A percentile compares a stretch with the other conserved stretches of the same genome.
These are phyloP conservation scores for Prunus mongolica DNA, from an alignment of 306 rosid species.

Conservation along the genomic window DNA sequence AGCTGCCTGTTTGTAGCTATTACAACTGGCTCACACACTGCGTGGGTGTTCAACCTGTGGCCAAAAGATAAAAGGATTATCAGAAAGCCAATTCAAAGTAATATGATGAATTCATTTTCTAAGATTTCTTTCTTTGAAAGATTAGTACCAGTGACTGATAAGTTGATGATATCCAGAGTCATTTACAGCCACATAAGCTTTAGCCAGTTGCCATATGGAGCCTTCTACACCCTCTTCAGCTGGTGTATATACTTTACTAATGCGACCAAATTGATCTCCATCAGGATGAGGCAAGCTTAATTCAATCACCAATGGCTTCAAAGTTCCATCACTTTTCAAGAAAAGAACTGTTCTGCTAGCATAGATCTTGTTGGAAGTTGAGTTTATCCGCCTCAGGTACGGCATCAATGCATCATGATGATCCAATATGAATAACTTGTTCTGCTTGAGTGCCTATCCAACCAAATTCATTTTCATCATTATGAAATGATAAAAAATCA, in stretches of 20 bases:
- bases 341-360: constrained; percentile 59
- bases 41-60: constrained; percentile 72
- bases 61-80: not conserved
- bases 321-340: constrained; percentile 61
- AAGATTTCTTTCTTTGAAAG: not conserved
- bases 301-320: constrained; percentile 71
- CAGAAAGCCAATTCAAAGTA: not conserved
- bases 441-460: constrained; percentile 48
- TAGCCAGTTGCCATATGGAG: constrained; percentile 62
- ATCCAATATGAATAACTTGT: constrained; percentile 57
- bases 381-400: constrained; percentile 53
- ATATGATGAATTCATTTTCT: not conserved
- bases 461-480: not conserved
- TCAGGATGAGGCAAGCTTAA: constrained; percentile 51
- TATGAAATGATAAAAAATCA: not conserved
- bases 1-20: constrained; percentile 51
- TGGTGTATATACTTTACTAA: constrained; percentile 48
- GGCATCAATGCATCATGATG: constrained; percentile 61
- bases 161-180: constrained; percentile 73
- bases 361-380: constrained; percentile 40
- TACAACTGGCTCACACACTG: constrained; percentile 69
- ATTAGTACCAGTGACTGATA: constrained; percentile 58
- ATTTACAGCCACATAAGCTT: constrained; percentile 66
- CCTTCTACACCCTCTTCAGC: constrained; percentile 51
- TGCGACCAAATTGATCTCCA: constrained; percentile 50